phyloP scores from a whole-genome alignment of 805 yeast genomes.

The Ogataea pini region DNA sequence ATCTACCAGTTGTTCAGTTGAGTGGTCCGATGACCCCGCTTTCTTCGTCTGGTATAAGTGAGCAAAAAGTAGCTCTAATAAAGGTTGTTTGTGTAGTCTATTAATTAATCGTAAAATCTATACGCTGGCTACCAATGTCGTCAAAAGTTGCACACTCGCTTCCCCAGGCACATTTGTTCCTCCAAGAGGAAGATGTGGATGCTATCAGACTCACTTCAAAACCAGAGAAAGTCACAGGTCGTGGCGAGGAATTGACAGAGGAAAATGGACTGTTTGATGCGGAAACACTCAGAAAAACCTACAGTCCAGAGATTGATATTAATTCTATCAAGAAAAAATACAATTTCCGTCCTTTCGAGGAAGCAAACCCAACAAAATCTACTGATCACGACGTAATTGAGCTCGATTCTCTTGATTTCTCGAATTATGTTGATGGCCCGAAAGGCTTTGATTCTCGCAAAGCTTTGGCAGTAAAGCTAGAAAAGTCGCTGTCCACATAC shows the following conservation, averaged over 20 bases:
- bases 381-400: conserved; percentile 27
- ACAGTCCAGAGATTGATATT: conserved; percentile 2
- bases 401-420: conserved; percentile 39
- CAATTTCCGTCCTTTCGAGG: conserved; percentile 33
- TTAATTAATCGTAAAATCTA: too few species aligned
- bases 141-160: not conserved
- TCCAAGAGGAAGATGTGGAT: conserved; percentile 4
- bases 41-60: not conserved
- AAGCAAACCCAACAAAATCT: conserved; percentile 23
- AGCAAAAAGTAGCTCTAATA: too few species aligned
- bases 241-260: conserved; percentile 5
- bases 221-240: not conserved
- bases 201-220: conserved; percentile 6
- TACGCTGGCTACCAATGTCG: conserved; percentile 4
- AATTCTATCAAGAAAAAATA: conserved; percentile 26
- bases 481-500: conserved; percentile 40
- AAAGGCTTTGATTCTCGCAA: conserved; percentile 35
- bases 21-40: not conserved
- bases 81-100: too few species aligned
- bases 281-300: conserved; percentile 4
- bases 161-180: not conserved
- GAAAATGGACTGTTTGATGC: conserved; percentile 6
- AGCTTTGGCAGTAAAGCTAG: conserved; percentile 39
- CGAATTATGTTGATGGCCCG: conserved; percentile 39
- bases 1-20: not conserved